Evolutionary conservation across 75 land plant genomes (phyloP).

Genomic region (Chamaecyparis obtusa): DNA sequence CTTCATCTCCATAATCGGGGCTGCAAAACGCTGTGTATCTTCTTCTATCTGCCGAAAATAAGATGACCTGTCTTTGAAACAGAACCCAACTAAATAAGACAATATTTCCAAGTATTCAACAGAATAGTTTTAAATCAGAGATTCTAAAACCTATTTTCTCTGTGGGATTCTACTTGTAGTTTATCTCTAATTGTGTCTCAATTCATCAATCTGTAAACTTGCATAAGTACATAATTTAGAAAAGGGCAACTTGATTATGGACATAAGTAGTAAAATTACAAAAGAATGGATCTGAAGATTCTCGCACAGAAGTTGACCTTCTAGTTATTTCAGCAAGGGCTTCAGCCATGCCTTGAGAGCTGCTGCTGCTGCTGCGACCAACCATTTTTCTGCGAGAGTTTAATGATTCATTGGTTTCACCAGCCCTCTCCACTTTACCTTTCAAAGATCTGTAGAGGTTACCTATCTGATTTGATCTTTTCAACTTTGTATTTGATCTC

Average conservation of each 20-base stretch:
- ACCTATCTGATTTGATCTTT: constrained; percentile 62
- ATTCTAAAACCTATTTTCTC: neutral
- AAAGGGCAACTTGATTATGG: neutral
- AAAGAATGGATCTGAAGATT: neutral
- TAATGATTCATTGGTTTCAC: constrained; percentile 17
- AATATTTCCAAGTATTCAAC: neutral
- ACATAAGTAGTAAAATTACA: neutral
- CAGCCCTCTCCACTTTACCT: constrained; percentile 55
- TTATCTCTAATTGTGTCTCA: neutral
- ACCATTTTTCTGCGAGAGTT: constrained; percentile 11
- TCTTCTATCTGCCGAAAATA: constrained; percentile 53
- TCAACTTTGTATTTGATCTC: constrained; percentile 45
- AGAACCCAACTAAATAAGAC: neutral
- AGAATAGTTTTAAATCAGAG: neutral
- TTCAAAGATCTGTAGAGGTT: constrained; percentile 57
- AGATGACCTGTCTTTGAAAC: constrained; percentile 22
- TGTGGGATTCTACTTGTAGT: neutral
- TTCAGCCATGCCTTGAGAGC: constrained; percentile 61
- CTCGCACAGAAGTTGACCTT: constrained; percentile 27
- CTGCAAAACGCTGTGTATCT: constrained; percentile 49
- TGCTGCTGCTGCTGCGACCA: constrained; percentile 17
- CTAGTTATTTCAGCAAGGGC: constrained; percentile 71
- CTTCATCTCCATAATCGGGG: constrained; percentile 45
- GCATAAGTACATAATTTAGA: neutral
- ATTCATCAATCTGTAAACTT: neutral